These are phyloP conservation scores for Trichoderma erinaceum DNA, from an alignment of 495 filamentous ascomycete genomes.

Conservation along the genomic window DNA sequence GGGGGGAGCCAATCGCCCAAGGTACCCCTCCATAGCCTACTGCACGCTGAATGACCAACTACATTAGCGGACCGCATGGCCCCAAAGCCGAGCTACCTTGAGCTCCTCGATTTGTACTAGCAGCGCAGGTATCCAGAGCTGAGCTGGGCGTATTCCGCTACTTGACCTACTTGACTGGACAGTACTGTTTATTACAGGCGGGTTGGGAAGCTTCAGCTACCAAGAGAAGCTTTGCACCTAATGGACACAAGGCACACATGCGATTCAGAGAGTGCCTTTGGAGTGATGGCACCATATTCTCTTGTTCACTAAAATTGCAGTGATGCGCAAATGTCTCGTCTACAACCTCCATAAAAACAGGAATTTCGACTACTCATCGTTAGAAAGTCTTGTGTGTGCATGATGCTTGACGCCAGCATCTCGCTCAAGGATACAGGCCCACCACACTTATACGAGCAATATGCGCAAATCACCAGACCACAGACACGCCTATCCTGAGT, in stretches of 20 bases:
- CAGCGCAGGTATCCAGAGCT: constrained; percentile 2
- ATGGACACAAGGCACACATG: too few relatives aligned
- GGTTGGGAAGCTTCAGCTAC: background rate
- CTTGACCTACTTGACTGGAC: background rate
- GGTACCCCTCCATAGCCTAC: background rate
- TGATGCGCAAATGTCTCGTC: too few relatives aligned
- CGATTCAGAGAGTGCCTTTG: too few relatives aligned
- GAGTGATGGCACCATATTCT: too few relatives aligned
- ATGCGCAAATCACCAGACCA: constrained; percentile 10
- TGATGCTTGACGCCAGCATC: too few relatives aligned
- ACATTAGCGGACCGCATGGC: background rate
- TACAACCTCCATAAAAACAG: too few relatives aligned
- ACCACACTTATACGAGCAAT: background rate
- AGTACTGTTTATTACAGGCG: background rate
- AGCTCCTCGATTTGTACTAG: constrained; percentile 2
- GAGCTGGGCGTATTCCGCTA: background rate
- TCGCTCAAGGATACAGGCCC: background rate
- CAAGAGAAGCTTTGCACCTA: too few relatives aligned
- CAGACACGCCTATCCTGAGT: background rate
- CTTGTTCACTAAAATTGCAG: too few relatives aligned
- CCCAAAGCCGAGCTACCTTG: background rate
- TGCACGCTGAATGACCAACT: background rate
- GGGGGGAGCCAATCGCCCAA: background rate
- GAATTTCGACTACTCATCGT: too few relatives aligned
- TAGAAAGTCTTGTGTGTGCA: too few relatives aligned